Percentiles rank a stretch among this genome's conserved stretches.
These are phyloP conservation scores for Globisporangium echinulatum DNA, from an alignment of 352 stramenopile species.

Conservation along the genomic window DNA sequence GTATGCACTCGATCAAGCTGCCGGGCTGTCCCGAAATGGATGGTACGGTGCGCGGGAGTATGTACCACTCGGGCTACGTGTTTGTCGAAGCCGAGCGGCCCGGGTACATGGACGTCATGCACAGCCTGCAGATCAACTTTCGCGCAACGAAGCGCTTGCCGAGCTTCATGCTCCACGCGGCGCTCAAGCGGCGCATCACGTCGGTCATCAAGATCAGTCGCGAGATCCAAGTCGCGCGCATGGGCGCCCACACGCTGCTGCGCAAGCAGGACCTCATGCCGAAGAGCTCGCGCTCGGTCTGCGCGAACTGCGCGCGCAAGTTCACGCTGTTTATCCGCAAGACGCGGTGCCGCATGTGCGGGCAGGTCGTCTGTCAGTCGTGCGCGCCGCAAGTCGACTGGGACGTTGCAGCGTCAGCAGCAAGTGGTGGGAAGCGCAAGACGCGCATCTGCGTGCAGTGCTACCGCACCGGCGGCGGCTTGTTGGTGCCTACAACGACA, in stretches of 20 bases:
- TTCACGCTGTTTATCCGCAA: conserved; percentile 74
- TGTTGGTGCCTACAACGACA: conserved; percentile 3
- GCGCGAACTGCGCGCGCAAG: conserved; percentile 51
- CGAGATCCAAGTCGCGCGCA: conserved; percentile 53
- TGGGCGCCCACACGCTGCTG: conserved; percentile 53
- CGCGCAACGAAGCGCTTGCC: conserved; percentile 61
- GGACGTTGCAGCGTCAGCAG: background rate
- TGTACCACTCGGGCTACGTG: conserved; percentile 79
- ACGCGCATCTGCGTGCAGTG: conserved; percentile 59
- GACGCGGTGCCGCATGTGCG: conserved; percentile 62
- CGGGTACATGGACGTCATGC: conserved; percentile 83
- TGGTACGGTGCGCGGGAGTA: conserved; percentile 64
- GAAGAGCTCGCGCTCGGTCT: conserved; percentile 48
- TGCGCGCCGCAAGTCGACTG: conserved; percentile 58
- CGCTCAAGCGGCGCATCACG: conserved; percentile 55
- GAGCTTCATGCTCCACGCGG: conserved; percentile 56
- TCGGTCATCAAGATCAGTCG: conserved; percentile 58
- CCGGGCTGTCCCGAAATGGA: conserved; percentile 64
- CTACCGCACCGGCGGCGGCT: conserved; percentile 27
- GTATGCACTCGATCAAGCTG: conserved; percentile 82
- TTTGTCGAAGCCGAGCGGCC: conserved; percentile 71
- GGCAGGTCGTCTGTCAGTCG: conserved; percentile 66
- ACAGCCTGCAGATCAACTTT: conserved; percentile 83
- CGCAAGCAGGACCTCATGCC: conserved; percentile 63
- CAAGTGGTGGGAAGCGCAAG: conserved; percentile 21